phyloP scores from a whole-genome alignment of 495 filamentous ascomycete genomes.

The Annulohypoxylon nitens region DNA sequence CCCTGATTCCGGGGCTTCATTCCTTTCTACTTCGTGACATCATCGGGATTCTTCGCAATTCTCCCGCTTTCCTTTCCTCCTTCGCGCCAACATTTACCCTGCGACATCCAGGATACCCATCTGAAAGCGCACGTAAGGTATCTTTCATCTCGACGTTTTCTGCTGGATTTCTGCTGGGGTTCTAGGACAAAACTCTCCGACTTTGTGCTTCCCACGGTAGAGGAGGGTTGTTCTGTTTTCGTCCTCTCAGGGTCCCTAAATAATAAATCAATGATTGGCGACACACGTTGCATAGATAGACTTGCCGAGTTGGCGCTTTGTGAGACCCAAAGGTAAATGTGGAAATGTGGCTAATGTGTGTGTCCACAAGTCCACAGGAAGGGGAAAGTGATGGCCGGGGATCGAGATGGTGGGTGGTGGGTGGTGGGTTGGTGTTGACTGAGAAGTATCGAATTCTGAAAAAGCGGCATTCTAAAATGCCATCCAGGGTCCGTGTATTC shows the following conservation, averaged over 20 bases:
- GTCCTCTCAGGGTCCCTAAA: conserved; percentile 29
- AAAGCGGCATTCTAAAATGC: conserved; percentile 48
- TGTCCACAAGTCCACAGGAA: conserved; percentile 24
- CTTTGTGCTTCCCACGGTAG: conserved; percentile 14
- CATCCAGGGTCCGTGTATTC: conserved; percentile 39
- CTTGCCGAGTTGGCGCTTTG: conserved; percentile 43
- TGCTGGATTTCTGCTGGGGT: background rate
- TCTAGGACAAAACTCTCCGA: conserved; percentile 12
- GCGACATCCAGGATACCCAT: conserved; percentile 18
- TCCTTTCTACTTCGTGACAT: conserved; percentile 40
- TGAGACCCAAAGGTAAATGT: conserved; percentile 36
- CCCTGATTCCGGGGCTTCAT: conserved; percentile 33
- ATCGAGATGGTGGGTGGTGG: conserved; percentile 48
- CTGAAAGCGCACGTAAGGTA: conserved; percentile 5
- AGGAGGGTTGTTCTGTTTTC: conserved; percentile 2
- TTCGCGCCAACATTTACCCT: conserved; percentile 9
- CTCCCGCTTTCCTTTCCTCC: conserved; percentile 32
- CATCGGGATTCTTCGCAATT: conserved; percentile 33
- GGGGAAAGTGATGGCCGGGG: conserved; percentile 35
- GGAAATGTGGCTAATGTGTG: conserved; percentile 29
- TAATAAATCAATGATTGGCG: conserved; percentile 30
- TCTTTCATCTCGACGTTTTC: background rate
- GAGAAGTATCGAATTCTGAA: conserved; percentile 48
- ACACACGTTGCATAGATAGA: conserved; percentile 33
- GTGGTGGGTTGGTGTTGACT: conserved; percentile 34